Conservation (phyloP, 495 filamentous ascomycete genomes). For the Tuber calosporum region DNA sequence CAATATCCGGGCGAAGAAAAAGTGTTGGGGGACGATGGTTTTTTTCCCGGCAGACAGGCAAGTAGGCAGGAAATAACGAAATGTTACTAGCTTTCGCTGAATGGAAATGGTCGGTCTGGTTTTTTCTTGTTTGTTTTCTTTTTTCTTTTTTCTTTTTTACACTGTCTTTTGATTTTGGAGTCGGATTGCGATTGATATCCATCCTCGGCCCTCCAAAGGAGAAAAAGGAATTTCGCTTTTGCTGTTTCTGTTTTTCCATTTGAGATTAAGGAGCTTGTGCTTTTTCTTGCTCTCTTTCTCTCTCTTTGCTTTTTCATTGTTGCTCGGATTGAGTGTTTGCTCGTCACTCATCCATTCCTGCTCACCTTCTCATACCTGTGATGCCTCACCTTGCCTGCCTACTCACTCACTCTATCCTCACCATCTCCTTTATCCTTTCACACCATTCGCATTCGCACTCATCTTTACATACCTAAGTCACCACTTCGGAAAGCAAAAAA, state of each 20-base stretch:
- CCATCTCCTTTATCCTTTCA: not conserved
- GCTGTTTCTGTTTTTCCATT: not conserved
- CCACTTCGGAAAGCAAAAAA: not conserved
- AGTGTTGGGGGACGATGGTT: not conserved
- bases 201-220: not conserved
- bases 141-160: not conserved
- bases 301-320: not conserved
- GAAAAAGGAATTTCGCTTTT: not conserved
- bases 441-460: not conserved
- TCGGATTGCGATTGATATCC: not conserved
- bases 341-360: not conserved
- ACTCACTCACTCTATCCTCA: not conserved
- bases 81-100: not conserved
- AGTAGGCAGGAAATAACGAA: not conserved
- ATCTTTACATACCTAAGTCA: not conserved
- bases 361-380: not conserved
- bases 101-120: not conserved
- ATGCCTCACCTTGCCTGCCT: not conserved
- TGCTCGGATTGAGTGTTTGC: not conserved
- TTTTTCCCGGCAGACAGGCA: not conserved
- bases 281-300: not conserved
- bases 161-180: not conserved
- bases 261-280: not conserved
- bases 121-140: not conserved
- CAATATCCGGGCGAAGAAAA: not conserved